Evolutionary conservation across 2,329 filamentous ascomycete species (phyloP).

Genomic region (Pseudogymnoascus sp.): DNA sequence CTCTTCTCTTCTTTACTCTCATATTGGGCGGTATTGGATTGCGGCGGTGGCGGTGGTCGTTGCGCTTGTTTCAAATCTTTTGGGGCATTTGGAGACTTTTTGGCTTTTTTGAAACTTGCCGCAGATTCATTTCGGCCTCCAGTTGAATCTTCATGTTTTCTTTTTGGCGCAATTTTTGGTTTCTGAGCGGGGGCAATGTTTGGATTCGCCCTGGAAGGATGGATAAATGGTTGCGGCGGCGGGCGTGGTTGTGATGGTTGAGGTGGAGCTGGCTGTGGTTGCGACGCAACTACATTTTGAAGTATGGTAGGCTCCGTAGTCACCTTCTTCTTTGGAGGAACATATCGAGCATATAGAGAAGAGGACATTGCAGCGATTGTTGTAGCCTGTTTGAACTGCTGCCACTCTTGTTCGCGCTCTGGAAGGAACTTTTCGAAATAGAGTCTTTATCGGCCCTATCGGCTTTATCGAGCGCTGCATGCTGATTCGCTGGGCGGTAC

Average conservation of each 20-base stretch:
- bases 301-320: neutral
- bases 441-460: conserved; percentile 6
- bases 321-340: conserved; percentile 24
- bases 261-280: conserved; percentile 4
- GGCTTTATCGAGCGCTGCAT: neutral
- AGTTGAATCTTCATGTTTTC: conserved; percentile 13
- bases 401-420: neutral
- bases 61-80: conserved; percentile 7
- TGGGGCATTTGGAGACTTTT: neutral
- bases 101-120: neutral
- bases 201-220: neutral
- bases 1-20: conserved; percentile 12
- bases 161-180: conserved; percentile 8
- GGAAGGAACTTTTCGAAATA: conserved; percentile 7
- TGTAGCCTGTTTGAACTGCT: neutral
- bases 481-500: neutral
- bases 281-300: conserved; percentile 7
- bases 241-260: conserved; percentile 11
- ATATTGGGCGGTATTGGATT: neutral
- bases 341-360: conserved; percentile 20
- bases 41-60: conserved; percentile 8
- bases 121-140: neutral
- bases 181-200: neutral
- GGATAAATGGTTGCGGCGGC: neutral
- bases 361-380: conserved; percentile 1